Percentiles rank a stretch among this genome's conserved stretches.
These are phyloP conservation scores for Ganoderma sinense DNA, from an alignment of 1,284 basidiomycete species.

Conservation along the genomic window DNA sequence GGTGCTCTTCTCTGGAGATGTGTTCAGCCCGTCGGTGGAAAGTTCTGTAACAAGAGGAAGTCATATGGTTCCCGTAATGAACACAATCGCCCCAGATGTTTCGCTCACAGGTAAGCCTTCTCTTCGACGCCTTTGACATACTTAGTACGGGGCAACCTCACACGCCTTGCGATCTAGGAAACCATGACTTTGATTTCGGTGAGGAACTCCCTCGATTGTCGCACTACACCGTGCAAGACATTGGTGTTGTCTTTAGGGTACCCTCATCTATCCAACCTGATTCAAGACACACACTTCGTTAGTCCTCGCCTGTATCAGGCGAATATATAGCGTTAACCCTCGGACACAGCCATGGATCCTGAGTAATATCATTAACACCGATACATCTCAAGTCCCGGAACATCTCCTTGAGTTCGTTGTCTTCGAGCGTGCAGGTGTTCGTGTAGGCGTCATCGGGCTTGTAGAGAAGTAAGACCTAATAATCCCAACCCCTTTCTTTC, in stretches of 20 bases:
- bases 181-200: constrained; percentile 87
- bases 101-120: constrained; percentile 63
- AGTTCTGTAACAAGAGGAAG: constrained; percentile 89
- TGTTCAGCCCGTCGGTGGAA: constrained; percentile 88
- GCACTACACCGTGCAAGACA: background rate
- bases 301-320: constrained; percentile 41
- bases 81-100: constrained; percentile 73
- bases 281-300: constrained; percentile 73
- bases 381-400: constrained; percentile 64
- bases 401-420: constrained; percentile 66
- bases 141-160: background rate
- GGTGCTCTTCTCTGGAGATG: constrained; percentile 88
- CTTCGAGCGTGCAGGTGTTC: constrained; percentile 71
- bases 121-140: background rate
- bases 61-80: constrained; percentile 92
- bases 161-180: constrained; percentile 53
- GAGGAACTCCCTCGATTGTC: constrained; percentile 8
- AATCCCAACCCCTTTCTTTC: background rate
- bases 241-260: constrained; percentile 61
- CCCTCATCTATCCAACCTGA: constrained; percentile 80
- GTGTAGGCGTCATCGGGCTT: constrained; percentile 83
- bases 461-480: constrained; percentile 72
- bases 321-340: constrained; percentile 10
- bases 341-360: constrained; percentile 71
- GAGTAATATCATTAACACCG: constrained; percentile 76